Evolutionary conservation across 208 protist species (phyloP), one percentile per base, ranked within the genome.

Genomic region (Wallacemonas sp.): DNA sequence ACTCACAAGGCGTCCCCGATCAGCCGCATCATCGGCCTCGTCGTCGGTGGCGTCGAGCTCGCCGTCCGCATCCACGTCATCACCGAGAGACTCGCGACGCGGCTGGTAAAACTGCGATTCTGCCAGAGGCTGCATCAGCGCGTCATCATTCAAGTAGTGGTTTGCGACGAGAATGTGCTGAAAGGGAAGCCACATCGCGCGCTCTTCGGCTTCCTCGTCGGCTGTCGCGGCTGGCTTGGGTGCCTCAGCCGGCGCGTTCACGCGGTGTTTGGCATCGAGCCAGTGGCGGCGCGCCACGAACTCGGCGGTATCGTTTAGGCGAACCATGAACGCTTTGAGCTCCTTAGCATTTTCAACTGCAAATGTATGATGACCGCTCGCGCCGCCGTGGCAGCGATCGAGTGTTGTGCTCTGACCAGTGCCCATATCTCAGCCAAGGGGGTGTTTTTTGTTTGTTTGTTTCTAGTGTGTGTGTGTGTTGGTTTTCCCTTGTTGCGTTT

Each of bases 141-240:
- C 73, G 17, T 65, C 70, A 46, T 84, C 78, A 21, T 69, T 74
- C 24, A 84, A 27, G 34, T 84, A 84, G 58, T 84, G 74, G 52
- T 84, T 84, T 1, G 73, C 62, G 21, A 84, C 24, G 54, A 69
- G 62, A 19, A 84, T 63, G 34, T 62, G 27, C 74, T 32, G 61
- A 60, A 56, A 84, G 23, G 47, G 70, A 36, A 62, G 33, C 12
- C 30, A 47, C 54, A 60, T 43, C 19, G 24, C 58, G 34, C 68
- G 34, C 48, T 72, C 67, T 41, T 72, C 60, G 23, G 32, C 65
- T 17, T 74, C 69, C 21, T 70, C 38, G 19, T 74, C 49, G 34
- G 36, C 36, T 17, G 36, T 14, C 9, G 41, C 43, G 19, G n/a
- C 65, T 14, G 47, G 17, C 5, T 60, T 24, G 9, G 6, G 6